Conservation (phyloP, 495 filamentous ascomycete species). For the Jackrogersella minutella region DNA sequence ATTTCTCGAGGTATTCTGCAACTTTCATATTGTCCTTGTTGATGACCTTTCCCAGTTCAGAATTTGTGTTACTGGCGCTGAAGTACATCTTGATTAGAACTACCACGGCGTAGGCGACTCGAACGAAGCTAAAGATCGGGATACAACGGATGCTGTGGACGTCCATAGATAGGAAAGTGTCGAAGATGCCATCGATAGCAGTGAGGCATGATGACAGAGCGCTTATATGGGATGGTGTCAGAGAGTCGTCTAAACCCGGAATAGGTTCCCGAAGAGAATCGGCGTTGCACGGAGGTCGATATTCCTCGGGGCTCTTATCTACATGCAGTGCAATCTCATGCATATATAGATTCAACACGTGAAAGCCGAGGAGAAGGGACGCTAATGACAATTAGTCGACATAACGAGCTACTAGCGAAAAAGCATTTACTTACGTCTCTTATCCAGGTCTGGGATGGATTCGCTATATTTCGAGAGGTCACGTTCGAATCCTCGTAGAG, state of each 20-base stretch:
- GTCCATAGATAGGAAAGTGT: constrained; percentile 70
- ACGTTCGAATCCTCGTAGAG: constrained; percentile 77
- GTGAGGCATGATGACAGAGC: constrained; percentile 75
- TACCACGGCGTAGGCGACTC: constrained; percentile 83
- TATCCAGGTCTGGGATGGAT: constrained; percentile 58
- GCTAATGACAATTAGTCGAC: constrained; percentile 47
- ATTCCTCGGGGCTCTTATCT: constrained; percentile 71
- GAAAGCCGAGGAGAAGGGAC: constrained; percentile 64
- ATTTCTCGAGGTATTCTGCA: constrained; percentile 73
- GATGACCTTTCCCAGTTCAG: constrained; percentile 79
- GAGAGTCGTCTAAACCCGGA: constrained; percentile 50
- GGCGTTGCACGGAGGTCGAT: constrained; percentile 55
- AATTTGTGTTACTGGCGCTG: constrained; percentile 70
- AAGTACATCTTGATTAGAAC: constrained; percentile 89
- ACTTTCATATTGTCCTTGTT: constrained; percentile 76
- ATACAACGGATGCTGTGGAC: constrained; percentile 69
- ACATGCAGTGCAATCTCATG: constrained; percentile 86
- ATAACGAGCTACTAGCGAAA: neutral
- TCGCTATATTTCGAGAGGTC: constrained; percentile 74
- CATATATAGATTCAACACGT: constrained; percentile 78
- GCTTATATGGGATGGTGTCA: constrained; percentile 71
- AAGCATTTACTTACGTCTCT: constrained; percentile 51
- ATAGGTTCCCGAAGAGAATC: constrained; percentile 54
- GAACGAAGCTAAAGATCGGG: constrained; percentile 79
- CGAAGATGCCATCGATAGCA: constrained; percentile 77